Evolutionary conservation across 164 flowering plant genomes (phyloP), one percentile per base, ranked within the genome.

Genomic region (Annona squamosa): DNA sequence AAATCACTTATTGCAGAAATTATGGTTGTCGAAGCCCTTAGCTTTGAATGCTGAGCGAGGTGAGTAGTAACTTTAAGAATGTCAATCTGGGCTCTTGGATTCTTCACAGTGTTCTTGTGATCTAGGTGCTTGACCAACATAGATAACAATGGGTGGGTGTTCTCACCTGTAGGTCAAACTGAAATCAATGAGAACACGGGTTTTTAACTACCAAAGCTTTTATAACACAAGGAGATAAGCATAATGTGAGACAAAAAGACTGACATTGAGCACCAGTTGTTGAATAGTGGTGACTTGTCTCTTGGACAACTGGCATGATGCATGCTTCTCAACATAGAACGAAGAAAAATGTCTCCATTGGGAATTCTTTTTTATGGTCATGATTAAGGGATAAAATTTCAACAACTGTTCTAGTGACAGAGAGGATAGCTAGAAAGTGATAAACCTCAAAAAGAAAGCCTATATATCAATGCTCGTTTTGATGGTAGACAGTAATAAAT

Each of bases 61-160:
- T 77, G 80, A 72, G 85, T 78, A 71, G 81, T 83, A 46, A 89
- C 84, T 65, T 82, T 76, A 18, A 89, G 75, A 65, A 91, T 88
- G 73, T 83, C 77, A 42, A 85, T 76, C 81, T 90, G 96, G 74
- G 83, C 56, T 67, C 52, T 76, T 48, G 88, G 92, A 74, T 81
- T 83, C 69, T 87, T 92, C 66, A 72, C 76, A 67, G 89, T 85
- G 80, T 83, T 89, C 81, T 90, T 94, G 81, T 94, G 92, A 79
- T 91, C 98, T 76, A 94, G 77, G 79, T 94, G 98, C 88, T 94
- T 94, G 77, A 90, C 84, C 86, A 94, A 80, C 57, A 85, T 82
- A 63, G 94, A 86, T 70, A 93, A 72, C 68, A 90, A 80, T 57
- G 86, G 75, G 81, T 89, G 93, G 66, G 91, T 83, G 48, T 85